Evolutionary conservation across 495 filamentous ascomycete species (phyloP).

Genomic region (Immersiella caudata): DNA sequence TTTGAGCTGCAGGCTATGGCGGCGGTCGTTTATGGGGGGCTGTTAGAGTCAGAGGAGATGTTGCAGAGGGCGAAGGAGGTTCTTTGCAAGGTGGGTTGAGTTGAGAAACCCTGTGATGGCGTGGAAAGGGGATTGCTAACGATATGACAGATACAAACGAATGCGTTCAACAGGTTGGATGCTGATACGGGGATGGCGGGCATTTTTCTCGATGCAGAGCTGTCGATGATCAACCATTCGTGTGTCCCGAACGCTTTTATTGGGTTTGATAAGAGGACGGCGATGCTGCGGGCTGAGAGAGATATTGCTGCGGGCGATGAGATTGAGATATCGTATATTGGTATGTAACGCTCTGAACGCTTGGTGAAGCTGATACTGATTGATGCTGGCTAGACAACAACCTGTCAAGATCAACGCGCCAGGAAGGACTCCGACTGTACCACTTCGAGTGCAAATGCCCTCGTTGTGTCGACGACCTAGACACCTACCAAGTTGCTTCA

Average conservation of each 20-base stretch:
- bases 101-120: no score
- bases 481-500: conserved; percentile 48
- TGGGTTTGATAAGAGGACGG: conserved; percentile 46
- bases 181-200: conserved; percentile 42
- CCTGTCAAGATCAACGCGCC: conserved; percentile 36
- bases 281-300: conserved; percentile 43
- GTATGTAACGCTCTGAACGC: conserved; percentile 32
- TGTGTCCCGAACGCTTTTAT: conserved; percentile 56
- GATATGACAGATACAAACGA: conserved; percentile 45
- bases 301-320: conserved; percentile 50
- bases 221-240: conserved; percentile 58
- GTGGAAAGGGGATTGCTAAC: conserved; percentile 9
- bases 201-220: conserved; percentile 45
- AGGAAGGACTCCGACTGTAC: conserved; percentile 41
- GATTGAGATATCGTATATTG: conserved; percentile 55
- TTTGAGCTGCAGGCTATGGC: conserved; percentile 51
- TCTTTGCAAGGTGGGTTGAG: conserved; percentile 44
- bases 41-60: conserved; percentile 31
- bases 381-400: conserved; percentile 35
- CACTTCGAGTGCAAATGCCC: conserved; percentile 48
- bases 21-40: conserved; percentile 43
- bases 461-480: conserved; percentile 45
- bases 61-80: conserved; percentile 41
- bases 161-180: conserved; percentile 50
- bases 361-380: conserved; percentile 9